A percentile compares a stretch with the other conserved stretches of the same genome.
Evolutionary conservation across 164 flowering plant species (phyloP).

Genomic region (Magnolia changhungtana): DNA sequence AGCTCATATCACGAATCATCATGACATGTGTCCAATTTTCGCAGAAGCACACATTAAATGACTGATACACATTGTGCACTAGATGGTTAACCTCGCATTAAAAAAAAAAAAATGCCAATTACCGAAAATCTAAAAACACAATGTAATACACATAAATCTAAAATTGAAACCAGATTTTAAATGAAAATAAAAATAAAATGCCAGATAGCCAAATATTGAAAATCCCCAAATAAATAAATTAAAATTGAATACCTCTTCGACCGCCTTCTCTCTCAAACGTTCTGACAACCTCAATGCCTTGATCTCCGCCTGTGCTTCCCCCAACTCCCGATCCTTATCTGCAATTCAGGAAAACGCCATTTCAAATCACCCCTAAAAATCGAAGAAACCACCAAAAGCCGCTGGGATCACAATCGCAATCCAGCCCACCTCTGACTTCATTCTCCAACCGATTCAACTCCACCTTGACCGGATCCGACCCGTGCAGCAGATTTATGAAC

Average conservation of each 20-base stretch:
- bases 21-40: too few species aligned
- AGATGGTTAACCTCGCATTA: too few species aligned
- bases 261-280: slow-evolving; percentile 62
- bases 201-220: background rate
- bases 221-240: background rate
- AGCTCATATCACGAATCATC: too few species aligned
- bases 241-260: slow-evolving; percentile 51
- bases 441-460: slow-evolving; percentile 70
- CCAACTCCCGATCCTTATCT: slow-evolving; percentile 71
- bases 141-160: too few species aligned
- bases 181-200: background rate
- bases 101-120: too few species aligned
- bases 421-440: slow-evolving; percentile 47
- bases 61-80: too few species aligned
- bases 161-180: background rate
- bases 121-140: too few species aligned
- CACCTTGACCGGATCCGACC: slow-evolving; percentile 64
- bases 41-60: too few species aligned
- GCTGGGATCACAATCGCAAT: background rate
- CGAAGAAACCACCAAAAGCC: background rate
- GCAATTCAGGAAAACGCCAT: slow-evolving; percentile 14
- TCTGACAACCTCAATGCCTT: slow-evolving; percentile 55
- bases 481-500: slow-evolving; percentile 51
- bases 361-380: background rate
- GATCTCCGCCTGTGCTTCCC: slow-evolving; percentile 61